A percentile compares a stretch with the other conserved stretches of the same genome.
These are phyloP conservation scores for Neckera pumila DNA, from an alignment of 225 moss, liverwort and hornwort species.

Conservation along the genomic window DNA sequence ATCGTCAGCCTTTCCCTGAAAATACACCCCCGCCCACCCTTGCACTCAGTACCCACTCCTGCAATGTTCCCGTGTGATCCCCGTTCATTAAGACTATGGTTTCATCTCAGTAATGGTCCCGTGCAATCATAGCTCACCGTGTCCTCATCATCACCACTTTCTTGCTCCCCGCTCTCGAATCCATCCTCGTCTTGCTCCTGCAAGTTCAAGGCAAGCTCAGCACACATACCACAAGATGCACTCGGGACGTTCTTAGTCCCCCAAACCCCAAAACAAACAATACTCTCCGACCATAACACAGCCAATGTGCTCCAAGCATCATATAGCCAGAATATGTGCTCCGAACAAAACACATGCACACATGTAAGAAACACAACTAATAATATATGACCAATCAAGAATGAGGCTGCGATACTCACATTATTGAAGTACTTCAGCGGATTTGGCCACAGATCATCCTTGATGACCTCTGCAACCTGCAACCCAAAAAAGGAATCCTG, in stretches of 20 bases:
- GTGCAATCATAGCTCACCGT: conserved; percentile 26
- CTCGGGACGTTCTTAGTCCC: neutral
- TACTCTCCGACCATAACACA: neutral
- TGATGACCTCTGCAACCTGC: conserved; percentile 99
- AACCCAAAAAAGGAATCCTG: conserved; percentile 10
- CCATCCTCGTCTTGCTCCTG: conserved; percentile 92
- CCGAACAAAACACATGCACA: neutral
- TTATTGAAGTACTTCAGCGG: conserved; percentile 98
- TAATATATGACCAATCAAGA: neutral
- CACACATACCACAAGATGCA: neutral
- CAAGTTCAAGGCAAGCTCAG: neutral
- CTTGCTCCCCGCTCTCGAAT: conserved; percentile 73
- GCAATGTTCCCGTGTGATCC: neutral
- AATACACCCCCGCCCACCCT: neutral
- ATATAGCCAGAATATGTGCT: neutral
- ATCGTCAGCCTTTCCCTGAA: conserved; percentile 77
- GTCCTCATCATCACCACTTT: conserved; percentile 75
- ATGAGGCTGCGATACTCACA: conserved; percentile 22
- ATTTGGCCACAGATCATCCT: conserved; percentile 98
- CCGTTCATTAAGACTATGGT: neutral
- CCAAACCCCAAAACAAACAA: neutral
- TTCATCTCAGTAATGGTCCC: neutral
- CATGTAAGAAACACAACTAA: neutral
- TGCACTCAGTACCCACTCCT: neutral
- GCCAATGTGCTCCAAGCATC: neutral